Conservation (phyloP, 2,329 filamentous ascomycete species). For the Lachnellula suecica region DNA sequence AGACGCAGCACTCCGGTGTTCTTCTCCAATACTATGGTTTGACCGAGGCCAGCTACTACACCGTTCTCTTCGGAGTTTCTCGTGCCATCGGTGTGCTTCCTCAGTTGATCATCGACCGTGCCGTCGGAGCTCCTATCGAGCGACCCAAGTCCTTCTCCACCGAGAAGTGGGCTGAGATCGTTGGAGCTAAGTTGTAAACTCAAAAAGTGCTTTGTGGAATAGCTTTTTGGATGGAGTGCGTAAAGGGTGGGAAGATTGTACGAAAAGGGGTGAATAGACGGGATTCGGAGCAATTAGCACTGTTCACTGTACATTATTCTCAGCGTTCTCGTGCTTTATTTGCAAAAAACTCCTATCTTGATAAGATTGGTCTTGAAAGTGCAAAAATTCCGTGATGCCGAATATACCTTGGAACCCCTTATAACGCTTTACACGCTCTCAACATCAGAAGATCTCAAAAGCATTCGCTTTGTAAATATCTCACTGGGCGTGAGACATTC, state of each 20-base stretch:
- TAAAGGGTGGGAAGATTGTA: slow-evolving; percentile 18
- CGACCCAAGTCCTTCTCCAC: slow-evolving; percentile 99
- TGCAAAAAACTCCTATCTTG: slow-evolving; percentile 18
- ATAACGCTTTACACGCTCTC: no score
- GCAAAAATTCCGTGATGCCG: no score
- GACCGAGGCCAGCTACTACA: slow-evolving; percentile 99
- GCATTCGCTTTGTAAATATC: no score
- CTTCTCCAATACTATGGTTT: slow-evolving; percentile 99
- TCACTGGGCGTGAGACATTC: no score
- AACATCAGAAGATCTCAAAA: no score
- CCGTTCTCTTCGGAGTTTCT: slow-evolving; percentile 97
- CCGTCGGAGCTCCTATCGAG: slow-evolving; percentile 95
- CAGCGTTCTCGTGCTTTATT: slow-evolving; percentile 25
- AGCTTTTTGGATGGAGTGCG: background rate
- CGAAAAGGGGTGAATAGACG: slow-evolving; percentile 28
- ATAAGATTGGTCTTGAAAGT: no score
- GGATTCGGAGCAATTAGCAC: slow-evolving; percentile 22
- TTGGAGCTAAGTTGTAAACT: slow-evolving; percentile 86
- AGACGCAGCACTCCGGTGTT: slow-evolving; percentile 80
- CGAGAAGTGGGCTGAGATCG: slow-evolving; percentile 92
- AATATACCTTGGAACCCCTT: no score
- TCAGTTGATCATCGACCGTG: slow-evolving; percentile 99
- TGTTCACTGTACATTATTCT: slow-evolving; percentile 35
- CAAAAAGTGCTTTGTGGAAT: background rate
- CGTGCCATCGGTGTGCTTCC: slow-evolving; percentile 97